phyloP scores from a whole-genome alignment of 768 basidiomycete species.

The Lanmaoa pseudosensibilis region DNA sequence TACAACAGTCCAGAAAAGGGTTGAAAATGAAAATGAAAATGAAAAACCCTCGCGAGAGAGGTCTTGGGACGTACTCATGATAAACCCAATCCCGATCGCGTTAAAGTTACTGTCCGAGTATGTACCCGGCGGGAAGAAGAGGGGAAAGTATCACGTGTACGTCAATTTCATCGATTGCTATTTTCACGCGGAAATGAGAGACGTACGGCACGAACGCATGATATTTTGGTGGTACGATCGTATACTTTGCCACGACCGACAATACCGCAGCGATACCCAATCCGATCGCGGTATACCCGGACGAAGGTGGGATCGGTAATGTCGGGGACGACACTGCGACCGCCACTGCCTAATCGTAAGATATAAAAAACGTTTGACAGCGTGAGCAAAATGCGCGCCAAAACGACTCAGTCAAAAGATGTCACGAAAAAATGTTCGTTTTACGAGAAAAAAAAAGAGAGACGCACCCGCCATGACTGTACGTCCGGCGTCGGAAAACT shows the following conservation, averaged over 20 bases:
- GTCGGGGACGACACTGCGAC: slow-evolving; percentile 24
- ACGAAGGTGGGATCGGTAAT: slow-evolving; percentile 47
- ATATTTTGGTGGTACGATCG: slow-evolving; percentile 24
- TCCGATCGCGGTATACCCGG: slow-evolving; percentile 58
- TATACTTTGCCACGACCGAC: slow-evolving; percentile 43
- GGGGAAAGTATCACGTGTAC: neutral
- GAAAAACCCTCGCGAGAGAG: too few species aligned
- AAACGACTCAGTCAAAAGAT: too few species aligned
- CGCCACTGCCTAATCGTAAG: slow-evolving; percentile 11
- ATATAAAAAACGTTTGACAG: neutral
- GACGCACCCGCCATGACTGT: slow-evolving; percentile 25
- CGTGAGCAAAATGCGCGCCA: neutral
- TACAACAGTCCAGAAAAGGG: too few species aligned
- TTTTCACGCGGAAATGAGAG: neutral
- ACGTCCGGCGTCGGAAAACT: slow-evolving; percentile 27
- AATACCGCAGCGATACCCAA: slow-evolving; percentile 46
- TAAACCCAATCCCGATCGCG: slow-evolving; percentile 23
- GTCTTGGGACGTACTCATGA: neutral
- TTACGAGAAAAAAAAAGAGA: too few species aligned
- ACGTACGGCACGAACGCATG: slow-evolving; percentile 24
- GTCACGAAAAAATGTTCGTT: too few species aligned
- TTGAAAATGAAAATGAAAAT: too few species aligned
- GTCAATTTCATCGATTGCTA: neutral
- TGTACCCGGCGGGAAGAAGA: neutral
- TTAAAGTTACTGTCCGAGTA: slow-evolving; percentile 23